phyloP scores from a whole-genome alignment of 129 eudicot species.

The Chrysanthemum lavandulifolium region DNA sequence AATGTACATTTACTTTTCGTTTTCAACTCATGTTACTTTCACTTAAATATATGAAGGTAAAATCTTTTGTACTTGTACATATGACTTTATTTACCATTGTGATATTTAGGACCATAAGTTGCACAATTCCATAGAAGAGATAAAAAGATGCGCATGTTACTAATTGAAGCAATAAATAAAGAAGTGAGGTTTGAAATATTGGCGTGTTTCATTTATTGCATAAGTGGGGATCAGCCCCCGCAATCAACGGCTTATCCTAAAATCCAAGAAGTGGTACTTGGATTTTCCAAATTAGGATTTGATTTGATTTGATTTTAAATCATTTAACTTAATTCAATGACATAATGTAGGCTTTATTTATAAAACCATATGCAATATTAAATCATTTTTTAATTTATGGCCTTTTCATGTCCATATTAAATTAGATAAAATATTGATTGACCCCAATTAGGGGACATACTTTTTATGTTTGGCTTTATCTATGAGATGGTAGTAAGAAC shows the following conservation, averaged over 20 bases:
- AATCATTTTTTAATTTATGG: conserved; percentile 3
- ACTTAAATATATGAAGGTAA: too few relatives aligned
- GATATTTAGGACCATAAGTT: too few relatives aligned
- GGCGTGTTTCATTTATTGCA: conserved; percentile 18
- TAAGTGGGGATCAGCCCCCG: conserved; percentile 34
- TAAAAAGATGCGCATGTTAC: background rate
- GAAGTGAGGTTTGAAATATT: conserved; percentile 4
- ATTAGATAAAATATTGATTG: conserved; percentile 6
- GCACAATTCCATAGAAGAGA: too few relatives aligned
- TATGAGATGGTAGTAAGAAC: background rate
- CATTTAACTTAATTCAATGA: conserved; percentile 7
- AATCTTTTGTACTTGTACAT: too few relatives aligned
- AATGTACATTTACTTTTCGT: too few relatives aligned
- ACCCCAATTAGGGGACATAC: conserved; percentile 30
- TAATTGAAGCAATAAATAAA: background rate
- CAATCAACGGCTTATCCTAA: conserved; percentile 37
- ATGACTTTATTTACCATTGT: too few relatives aligned
- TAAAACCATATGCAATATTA: background rate
- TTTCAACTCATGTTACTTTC: too few relatives aligned
- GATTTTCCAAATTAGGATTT: conserved; percentile 26
- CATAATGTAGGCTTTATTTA: conserved; percentile 14
- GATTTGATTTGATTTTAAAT: conserved; percentile 33
- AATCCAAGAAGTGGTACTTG: conserved; percentile 30
- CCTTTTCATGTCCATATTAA: background rate
- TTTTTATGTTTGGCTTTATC: conserved; percentile 3